Conservation (phyloP, 2,329 filamentous ascomycete species). For the Fusarium sp. region DNA sequence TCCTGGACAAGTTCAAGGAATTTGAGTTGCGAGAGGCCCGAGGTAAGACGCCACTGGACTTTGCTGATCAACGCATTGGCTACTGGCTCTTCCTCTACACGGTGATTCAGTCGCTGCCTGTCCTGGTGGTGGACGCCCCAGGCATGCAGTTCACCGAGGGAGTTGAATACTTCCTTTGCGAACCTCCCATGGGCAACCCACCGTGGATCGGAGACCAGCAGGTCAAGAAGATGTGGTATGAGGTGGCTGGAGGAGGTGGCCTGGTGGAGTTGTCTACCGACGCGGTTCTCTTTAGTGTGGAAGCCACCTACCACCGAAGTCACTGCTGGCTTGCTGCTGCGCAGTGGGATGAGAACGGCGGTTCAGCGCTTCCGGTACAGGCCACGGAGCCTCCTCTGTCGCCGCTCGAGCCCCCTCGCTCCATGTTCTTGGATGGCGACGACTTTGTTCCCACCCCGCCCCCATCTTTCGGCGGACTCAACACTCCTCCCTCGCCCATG, state of each 20-base stretch:
- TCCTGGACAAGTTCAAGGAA: conserved; percentile 76
- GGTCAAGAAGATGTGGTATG: conserved; percentile 78
- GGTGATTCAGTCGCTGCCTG: conserved; percentile 80
- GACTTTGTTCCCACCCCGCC: conserved; percentile 40
- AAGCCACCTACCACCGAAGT: conserved; percentile 69
- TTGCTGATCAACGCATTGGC: conserved; percentile 78
- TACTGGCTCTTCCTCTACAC: conserved; percentile 87
- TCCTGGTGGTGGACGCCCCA: conserved; percentile 81
- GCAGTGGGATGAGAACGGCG: conserved; percentile 58
- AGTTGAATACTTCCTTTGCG: conserved; percentile 85
- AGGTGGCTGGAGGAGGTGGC: conserved; percentile 73
- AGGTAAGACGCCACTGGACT: conserved; percentile 72
- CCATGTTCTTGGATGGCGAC: conserved; percentile 50
- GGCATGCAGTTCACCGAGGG: conserved; percentile 75
- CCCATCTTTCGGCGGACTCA: conserved; percentile 39
- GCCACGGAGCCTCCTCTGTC: conserved; percentile 51
- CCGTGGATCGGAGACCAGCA: conserved; percentile 78
- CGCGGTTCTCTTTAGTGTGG: conserved; percentile 70
- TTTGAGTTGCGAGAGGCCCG: conserved; percentile 78
- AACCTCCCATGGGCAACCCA: conserved; percentile 76
- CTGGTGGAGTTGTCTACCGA: conserved; percentile 70
- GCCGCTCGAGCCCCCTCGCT: conserved; percentile 53
- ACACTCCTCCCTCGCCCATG: conserved; percentile 43
- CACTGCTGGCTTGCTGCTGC: conserved; percentile 68
- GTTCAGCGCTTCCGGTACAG: conserved; percentile 35